Evolutionary conservation across 2,329 filamentous ascomycete species (phyloP).

Genomic region (Trichoderma sp.): DNA sequence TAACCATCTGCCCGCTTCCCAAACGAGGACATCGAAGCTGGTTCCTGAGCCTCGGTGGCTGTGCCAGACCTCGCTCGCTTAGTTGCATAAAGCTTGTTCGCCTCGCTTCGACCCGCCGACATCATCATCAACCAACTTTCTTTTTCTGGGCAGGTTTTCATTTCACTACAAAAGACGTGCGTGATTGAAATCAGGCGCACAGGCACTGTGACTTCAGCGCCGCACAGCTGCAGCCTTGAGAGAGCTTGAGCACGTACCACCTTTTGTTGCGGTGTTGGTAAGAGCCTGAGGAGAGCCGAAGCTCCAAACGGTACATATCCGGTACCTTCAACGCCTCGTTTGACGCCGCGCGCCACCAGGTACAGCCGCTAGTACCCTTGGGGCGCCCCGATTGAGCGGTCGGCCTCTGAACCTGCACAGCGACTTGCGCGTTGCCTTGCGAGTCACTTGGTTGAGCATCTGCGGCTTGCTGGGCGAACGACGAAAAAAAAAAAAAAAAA

Average conservation of each 20-base stretch:
- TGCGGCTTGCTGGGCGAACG: conserved; percentile 15
- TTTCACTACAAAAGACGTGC: no score
- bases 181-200: no score
- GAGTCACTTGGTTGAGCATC: conserved; percentile 22
- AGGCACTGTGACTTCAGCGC: not conserved
- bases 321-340: conserved; percentile 12
- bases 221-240: not conserved
- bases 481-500: not conserved
- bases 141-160: not conserved
- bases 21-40: conserved; percentile 2
- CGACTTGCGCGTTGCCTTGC: conserved; percentile 23
- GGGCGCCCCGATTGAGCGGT: conserved; percentile 23
- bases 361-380: not conserved
- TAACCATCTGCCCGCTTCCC: conserved; percentile 7
- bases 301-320: not conserved
- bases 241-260: not conserved
- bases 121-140: not conserved
- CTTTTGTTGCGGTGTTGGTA: not conserved
- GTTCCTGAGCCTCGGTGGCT: conserved; percentile 21
- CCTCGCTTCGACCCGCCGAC: not conserved
- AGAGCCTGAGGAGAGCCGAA: no score
- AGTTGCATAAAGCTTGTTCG: conserved; percentile 22
- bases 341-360: conserved; percentile 13
- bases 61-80: conserved; percentile 6
- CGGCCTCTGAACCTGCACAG: not conserved